Evolutionary conservation across 441 rosid genomes (phyloP), one percentile per base, ranked within the genome.

Genomic region (Arabidopsis hybrid): DNA sequence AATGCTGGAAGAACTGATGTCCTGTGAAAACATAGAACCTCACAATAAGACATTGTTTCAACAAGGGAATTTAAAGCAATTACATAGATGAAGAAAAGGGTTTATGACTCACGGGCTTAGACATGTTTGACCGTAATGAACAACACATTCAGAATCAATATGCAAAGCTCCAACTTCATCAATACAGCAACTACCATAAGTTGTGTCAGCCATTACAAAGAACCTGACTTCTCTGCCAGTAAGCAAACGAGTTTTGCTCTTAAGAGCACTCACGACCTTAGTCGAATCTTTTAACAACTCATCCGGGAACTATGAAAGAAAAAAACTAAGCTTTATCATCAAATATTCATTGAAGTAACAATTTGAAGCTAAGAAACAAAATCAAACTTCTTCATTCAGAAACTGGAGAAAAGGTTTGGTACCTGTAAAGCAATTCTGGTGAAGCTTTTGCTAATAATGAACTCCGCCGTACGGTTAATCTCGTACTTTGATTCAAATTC

Each of bases 81-180:
- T 8, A 53, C 11, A 50, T 3, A 50, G 49, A 61, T 51, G 21
- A 69, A 51, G 13, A 68, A 61, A 1, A 55, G 36, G 13, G 26
- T n/a, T 5, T 32, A 64, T 13, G 40, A 82, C 97, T 87, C 61
- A 95, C 97, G 94, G 96, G 85, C 97, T 95, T 36, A 91, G 93
- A 75, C 97, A 95, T 0, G 99, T 84, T 60, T 91, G 99, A 17
- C 99, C 97, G 49, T 92, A 95, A 78, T 95, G 99, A 18, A 92
- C 77, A 70, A 95, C 95, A 55, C 97, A 95, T 10, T 92, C 83
- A 29, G 96, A 87, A 83, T 82, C 80, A 73, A 85, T 66, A 74
- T 86, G 99, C 2, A 91, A 85, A 55, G 99, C 97, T 69, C 89
- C 99, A 17, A 92, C 94, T 82, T 95, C 99, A 65, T 92, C 99